Evolutionary conservation across 164 flowering plant species (phyloP).

Genomic region (Santalum album): DNA sequence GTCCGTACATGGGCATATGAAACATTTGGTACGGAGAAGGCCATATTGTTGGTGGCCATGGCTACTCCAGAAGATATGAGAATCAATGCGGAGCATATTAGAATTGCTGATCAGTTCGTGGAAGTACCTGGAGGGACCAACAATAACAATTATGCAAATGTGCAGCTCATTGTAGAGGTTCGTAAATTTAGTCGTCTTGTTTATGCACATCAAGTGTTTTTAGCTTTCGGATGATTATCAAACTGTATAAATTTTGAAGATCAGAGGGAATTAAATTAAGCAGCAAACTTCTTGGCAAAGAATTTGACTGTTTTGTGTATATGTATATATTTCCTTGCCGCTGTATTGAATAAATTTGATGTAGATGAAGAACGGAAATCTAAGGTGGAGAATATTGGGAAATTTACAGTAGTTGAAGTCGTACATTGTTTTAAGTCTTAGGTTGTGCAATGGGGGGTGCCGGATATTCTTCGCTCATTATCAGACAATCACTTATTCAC

Average conservation of each 20-base stretch:
- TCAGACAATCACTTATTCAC: no score
- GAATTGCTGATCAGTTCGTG: constrained; percentile 97
- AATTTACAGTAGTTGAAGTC: no score
- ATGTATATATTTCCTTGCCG: no score
- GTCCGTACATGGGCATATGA: constrained; percentile 95
- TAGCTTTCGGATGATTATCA: neutral
- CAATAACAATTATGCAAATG: constrained; percentile 99
- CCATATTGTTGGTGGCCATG: constrained; percentile 91
- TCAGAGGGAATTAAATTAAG: no score
- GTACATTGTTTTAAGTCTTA: no score
- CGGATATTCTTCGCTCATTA: no score
- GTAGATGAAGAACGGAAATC: no score
- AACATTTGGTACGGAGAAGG: constrained; percentile 95
- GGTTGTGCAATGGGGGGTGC: no score
- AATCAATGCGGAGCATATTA: constrained; percentile 96
- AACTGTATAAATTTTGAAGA: neutral
- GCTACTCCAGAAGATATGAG: constrained; percentile 99
- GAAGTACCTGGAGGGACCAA: constrained; percentile 99
- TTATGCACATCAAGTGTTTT: neutral
- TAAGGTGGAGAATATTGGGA: no score
- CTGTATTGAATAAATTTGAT: no score
- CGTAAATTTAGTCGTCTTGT: constrained; percentile 6
- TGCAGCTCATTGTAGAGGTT: constrained; percentile 99
- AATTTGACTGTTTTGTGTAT: no score
- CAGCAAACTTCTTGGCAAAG: neutral